Percentiles rank a stretch among this genome's conserved stretches.
phyloP scores from a whole-genome alignment of 495 filamentous ascomycete species.

The Cercophora newfieldiana region DNA sequence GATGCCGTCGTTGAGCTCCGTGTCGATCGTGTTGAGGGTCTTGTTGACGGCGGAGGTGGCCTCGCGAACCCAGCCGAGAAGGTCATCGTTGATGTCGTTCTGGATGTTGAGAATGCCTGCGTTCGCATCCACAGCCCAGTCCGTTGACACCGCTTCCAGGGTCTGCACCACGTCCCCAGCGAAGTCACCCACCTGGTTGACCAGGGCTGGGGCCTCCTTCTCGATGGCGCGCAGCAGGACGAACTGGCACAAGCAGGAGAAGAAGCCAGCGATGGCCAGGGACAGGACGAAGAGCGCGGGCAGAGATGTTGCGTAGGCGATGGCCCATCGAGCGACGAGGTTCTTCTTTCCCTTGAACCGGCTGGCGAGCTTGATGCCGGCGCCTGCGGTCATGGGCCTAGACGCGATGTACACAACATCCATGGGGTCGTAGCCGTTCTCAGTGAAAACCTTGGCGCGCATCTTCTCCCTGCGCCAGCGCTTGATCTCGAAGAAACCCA shows the following conservation, averaged over 20 bases:
- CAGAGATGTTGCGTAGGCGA: slow-evolving; percentile 82
- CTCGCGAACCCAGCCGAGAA: slow-evolving; percentile 87
- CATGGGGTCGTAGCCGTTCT: slow-evolving; percentile 70
- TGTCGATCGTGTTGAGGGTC: slow-evolving; percentile 80
- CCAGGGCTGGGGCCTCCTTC: slow-evolving; percentile 73
- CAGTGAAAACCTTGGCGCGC: slow-evolving; percentile 64
- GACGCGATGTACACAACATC: slow-evolving; percentile 89
- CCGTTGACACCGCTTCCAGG: slow-evolving; percentile 68
- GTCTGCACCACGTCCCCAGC: slow-evolving; percentile 73
- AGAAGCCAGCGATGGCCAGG: slow-evolving; percentile 80
- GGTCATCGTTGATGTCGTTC: slow-evolving; percentile 72
- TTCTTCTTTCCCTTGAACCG: slow-evolving; percentile 68
- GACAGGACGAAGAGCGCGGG: slow-evolving; percentile 86
- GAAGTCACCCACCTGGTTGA: slow-evolving; percentile 75
- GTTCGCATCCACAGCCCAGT: slow-evolving; percentile 81
- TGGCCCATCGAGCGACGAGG: slow-evolving; percentile 75
- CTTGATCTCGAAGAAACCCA: slow-evolving; percentile 77
- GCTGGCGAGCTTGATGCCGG: slow-evolving; percentile 71
- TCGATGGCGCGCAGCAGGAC: slow-evolving; percentile 72
- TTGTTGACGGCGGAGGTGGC: slow-evolving; percentile 78
- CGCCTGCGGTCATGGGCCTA: slow-evolving; percentile 67
- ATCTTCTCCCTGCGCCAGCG: slow-evolving; percentile 72
- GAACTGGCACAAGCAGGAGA: slow-evolving; percentile 83
- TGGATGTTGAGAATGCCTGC: slow-evolving; percentile 65
- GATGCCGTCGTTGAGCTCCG: slow-evolving; percentile 68